Evolutionary conservation across 805 yeast genomes (phyloP).

Genomic region (Citeromyces matritensis): DNA sequence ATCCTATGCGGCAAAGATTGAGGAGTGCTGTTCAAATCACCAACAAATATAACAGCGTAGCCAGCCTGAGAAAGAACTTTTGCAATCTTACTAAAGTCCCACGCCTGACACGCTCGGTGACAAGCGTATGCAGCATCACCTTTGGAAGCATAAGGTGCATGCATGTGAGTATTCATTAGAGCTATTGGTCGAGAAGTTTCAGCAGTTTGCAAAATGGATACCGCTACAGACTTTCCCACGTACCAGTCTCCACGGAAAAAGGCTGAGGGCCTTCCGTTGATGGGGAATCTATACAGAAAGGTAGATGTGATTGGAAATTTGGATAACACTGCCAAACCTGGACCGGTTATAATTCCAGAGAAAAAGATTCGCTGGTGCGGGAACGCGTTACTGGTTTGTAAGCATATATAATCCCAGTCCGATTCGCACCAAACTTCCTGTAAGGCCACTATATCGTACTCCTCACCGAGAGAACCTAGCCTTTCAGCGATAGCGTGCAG

Average conservation of each 20-base stretch:
- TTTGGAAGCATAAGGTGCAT: conserved; percentile 74
- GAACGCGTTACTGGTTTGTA: conserved; percentile 25
- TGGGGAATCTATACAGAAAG: conserved; percentile 71
- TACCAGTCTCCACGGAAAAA: conserved; percentile 94
- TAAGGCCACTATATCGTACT: conserved; percentile 77
- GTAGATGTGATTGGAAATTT: conserved; percentile 72
- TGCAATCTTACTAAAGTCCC: conserved; percentile 75
- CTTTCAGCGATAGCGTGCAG: conserved; percentile 60
- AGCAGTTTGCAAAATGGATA: conserved; percentile 48
- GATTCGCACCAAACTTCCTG: conserved; percentile 88
- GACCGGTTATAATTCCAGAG: conserved; percentile 83
- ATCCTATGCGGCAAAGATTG: conserved; percentile 71
- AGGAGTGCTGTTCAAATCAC: conserved; percentile 85
- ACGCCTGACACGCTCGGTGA: conserved; percentile 89
- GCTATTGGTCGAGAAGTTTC: conserved; percentile 46
- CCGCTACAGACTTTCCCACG: conserved; percentile 83
- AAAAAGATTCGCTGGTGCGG: conserved; percentile 60
- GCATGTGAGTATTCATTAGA: conserved; percentile 85
- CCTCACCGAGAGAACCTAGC: conserved; percentile 21
- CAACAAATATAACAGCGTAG: conserved; percentile 77
- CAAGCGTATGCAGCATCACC: conserved; percentile 88
- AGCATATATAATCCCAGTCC: conserved; percentile 61
- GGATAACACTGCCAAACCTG: conserved; percentile 79
- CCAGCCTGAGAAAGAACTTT: conserved; percentile 54
- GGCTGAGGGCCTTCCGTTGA: conserved; percentile 91